Evolutionary conservation across 352 stramenopile genomes (phyloP), one percentile per base, ranked within the genome.

Genomic region (Globisporangium sylvaticum): DNA sequence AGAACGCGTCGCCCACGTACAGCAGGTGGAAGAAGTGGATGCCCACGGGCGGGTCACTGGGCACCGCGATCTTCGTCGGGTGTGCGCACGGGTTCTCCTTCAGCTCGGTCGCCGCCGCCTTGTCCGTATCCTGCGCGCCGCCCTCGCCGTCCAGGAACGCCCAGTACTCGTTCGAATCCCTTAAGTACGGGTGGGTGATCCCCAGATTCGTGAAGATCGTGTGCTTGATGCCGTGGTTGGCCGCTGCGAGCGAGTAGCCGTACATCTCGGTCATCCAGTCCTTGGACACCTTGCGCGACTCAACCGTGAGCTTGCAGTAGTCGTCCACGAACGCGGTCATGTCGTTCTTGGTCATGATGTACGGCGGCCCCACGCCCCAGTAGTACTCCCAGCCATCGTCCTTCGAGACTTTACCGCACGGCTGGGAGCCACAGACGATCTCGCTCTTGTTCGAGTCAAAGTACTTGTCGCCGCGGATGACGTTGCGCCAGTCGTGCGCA

Each of bases 251-350:
- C 4, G 74, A 67, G 64, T 83, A 89, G 20, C 67, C 81, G 48
- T 79, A 81, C 81, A 87, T 89, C 67, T 89, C 81, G 22, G 78
- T 75, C 78, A 86, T 89, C 75, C 78, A 89, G 8, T 72, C 59
- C 14, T 53, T 54, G 27, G 52, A 44, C 24, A 79, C 50, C 32
- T 68, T 66, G 5, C 72, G 69, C 2, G 37, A 60, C 1, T 58
- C 48, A 1, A 79, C 64, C 14, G 65, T 58, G 25, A 74, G 68
- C 9, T 57, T 44, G 59, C 64, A 74, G 57, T 80, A 80, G 56
- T 75, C 70, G 54, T 80, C 68, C 15, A 80, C 44, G 12, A 80
- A 61, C 18, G 25, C 14, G 2, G 46, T 12, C 52, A 71, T 65
- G 57, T 78, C 72, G 66, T 67, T 54, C 32, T 53, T 62, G 22